phyloP scores from a whole-genome alignment of 305 asterid genomes.

The Euphrasia arctica region DNA sequence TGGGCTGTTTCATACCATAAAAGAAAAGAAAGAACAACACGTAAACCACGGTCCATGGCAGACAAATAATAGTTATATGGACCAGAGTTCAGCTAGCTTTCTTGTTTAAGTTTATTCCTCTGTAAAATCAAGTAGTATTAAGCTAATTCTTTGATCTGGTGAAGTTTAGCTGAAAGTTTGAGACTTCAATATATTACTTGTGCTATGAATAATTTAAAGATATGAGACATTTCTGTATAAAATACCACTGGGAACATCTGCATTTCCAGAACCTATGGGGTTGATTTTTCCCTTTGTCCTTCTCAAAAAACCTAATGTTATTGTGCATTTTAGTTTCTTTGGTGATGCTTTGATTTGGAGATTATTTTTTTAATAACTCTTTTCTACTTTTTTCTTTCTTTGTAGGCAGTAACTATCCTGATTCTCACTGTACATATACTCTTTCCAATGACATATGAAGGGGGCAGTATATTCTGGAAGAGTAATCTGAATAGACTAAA shows the following conservation, averaged over 20 bases:
- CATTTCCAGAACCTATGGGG: not conserved
- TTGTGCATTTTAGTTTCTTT: slow-evolving; percentile 12
- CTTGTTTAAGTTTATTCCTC: too few relatives aligned
- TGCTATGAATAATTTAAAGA: not conserved
- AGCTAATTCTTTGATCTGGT: not conserved
- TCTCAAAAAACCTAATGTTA: not conserved
- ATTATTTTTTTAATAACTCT: slow-evolving; percentile 11
- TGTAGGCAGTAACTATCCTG: slow-evolving; percentile 70
- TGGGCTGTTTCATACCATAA: not conserved
- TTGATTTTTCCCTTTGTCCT: not conserved
- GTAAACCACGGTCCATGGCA: not conserved
- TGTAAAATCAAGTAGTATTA: too few relatives aligned
- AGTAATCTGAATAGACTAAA: slow-evolving; percentile 57
- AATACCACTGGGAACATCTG: slow-evolving; percentile 7
- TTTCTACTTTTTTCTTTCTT: not conserved
- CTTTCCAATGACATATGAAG: slow-evolving; percentile 82
- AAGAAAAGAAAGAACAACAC: not conserved
- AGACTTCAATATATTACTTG: not conserved
- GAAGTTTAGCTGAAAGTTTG: not conserved
- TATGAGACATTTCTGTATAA: not conserved
- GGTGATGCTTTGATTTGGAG: slow-evolving; percentile 18
- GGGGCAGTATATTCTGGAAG: slow-evolving; percentile 69
- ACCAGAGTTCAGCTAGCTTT: not conserved
- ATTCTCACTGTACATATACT: slow-evolving; percentile 67
- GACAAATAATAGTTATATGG: too few relatives aligned